These are phyloP conservation scores for Stemphylium beticola DNA, from an alignment of 2,329 filamentous ascomycete species.

Conservation along the genomic window DNA sequence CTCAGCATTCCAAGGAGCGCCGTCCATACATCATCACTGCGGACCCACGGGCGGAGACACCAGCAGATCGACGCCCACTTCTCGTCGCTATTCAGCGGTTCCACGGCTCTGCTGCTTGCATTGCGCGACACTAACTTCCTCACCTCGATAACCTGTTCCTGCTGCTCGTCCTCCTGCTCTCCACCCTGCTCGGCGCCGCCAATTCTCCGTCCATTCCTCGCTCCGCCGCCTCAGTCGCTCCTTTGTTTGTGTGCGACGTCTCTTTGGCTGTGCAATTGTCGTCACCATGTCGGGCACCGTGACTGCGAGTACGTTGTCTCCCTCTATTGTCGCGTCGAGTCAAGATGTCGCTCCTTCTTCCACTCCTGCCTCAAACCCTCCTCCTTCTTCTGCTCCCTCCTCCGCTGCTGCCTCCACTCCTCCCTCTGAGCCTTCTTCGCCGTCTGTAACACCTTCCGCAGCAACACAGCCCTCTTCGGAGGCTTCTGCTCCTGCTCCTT, in stretches of 20 bases:
- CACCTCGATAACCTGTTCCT: constrained; percentile 15
- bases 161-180: constrained; percentile 4
- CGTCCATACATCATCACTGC: constrained; percentile 29
- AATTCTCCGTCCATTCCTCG: constrained; percentile 3
- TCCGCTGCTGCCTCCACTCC: constrained; percentile 10
- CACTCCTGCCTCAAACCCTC: constrained; percentile 14
- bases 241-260: constrained; percentile 16
- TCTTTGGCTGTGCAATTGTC: constrained; percentile 16
- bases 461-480: constrained; percentile 29
- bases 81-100: constrained; percentile 7
- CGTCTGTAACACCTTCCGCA: constrained; percentile 31
- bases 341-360: constrained; percentile 6
- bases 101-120: constrained; percentile 23
- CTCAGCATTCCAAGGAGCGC: constrained; percentile 2
- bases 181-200: constrained; percentile 1
- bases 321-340: constrained; percentile 22
- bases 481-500: constrained; percentile 21
- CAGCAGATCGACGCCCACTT: constrained; percentile 18
- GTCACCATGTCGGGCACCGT: constrained; percentile 37
- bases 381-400: constrained; percentile 20
- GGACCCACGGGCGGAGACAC: constrained; percentile 22
- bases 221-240: constrained; percentile 6
- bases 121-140: constrained; percentile 30
- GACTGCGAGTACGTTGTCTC: constrained; percentile 45
- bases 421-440: constrained; percentile 18